Conservation (phyloP, 202 grass and related monocot genomes). For the Carex sylvatica region DNA sequence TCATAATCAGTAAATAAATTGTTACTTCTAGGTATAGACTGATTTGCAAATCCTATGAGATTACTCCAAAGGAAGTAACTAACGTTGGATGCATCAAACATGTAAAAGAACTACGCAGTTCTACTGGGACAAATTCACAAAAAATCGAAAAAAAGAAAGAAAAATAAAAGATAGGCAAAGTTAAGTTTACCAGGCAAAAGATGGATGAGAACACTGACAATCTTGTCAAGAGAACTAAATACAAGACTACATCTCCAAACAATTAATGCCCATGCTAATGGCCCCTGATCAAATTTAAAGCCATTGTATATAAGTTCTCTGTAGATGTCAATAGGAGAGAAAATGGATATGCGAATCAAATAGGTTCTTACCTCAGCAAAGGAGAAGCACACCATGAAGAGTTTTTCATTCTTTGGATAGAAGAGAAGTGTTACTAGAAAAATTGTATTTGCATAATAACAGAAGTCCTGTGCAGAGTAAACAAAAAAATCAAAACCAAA, state of each 20-base stretch:
- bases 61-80: not conserved
- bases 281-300: conserved; percentile 55
- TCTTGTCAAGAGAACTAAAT: conserved; percentile 94
- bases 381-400: conserved; percentile 99
- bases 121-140: conserved; percentile 13
- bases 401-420: conserved; percentile 94
- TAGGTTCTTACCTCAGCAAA: conserved; percentile 87
- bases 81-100: not conserved
- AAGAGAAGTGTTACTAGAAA: conserved; percentile 91
- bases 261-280: conserved; percentile 96
- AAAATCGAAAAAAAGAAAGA: not conserved
- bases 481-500: conserved; percentile 4
- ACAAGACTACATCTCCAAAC: conserved; percentile 97
- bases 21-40: not conserved
- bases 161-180: not conserved
- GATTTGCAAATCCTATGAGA: not conserved
- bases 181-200: conserved; percentile 79
- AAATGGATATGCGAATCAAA: not conserved
- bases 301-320: conserved; percentile 21
- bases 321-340: not conserved
- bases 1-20: not conserved
- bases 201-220: conserved; percentile 98
- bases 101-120: not conserved
- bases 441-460: conserved; percentile 98
- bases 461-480: conserved; percentile 71